A percentile compares a stretch with the other conserved stretches of the same genome.
Evolutionary conservation across 1,139 yeast genomes (phyloP).

Genomic region (Diutina siamensis): DNA sequence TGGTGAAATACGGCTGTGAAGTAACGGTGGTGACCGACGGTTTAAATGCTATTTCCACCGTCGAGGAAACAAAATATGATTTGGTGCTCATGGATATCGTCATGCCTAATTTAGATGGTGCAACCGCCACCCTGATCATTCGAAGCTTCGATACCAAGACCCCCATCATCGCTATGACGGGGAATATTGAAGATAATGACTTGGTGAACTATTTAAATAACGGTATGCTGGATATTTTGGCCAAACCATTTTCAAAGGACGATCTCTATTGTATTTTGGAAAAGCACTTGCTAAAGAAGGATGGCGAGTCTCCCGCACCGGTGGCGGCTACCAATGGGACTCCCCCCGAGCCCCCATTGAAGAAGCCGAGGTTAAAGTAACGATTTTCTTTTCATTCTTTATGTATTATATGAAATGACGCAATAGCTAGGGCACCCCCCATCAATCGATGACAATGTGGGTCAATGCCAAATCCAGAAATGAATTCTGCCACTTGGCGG

Average conservation of each 20-base stretch:
- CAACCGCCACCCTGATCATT: conserved; percentile 80
- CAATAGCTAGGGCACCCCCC: background rate
- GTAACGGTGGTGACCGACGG: conserved; percentile 94
- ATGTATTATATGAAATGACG: conserved; percentile 2
- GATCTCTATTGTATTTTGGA: conserved; percentile 67
- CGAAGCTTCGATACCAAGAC: conserved; percentile 73
- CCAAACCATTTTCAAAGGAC: conserved; percentile 84
- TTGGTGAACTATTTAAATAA: conserved; percentile 70
- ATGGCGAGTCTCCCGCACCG: background rate
- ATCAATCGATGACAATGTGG: background rate
- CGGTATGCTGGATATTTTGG: conserved; percentile 86
- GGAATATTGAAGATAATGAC: conserved; percentile 73
- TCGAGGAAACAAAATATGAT: conserved; percentile 68
- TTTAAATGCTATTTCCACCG: conserved; percentile 69
- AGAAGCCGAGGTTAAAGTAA: conserved; percentile 5
- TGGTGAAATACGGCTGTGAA: conserved; percentile 81
- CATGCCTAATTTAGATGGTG: conserved; percentile 92
- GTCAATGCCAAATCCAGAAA: background rate
- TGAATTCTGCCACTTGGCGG: background rate
- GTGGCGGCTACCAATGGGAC: background rate
- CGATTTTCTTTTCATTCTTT: background rate
- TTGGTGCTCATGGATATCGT: conserved; percentile 87
- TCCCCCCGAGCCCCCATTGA: background rate
- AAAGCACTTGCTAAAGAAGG: conserved; percentile 39
- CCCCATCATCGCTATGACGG: conserved; percentile 92